Percentiles rank a stretch among this genome's conserved stretches.
Evolutionary conservation across 371 early-diverging fungal species (phyloP).

Genomic region (Polyrhizophydium stewartii): DNA sequence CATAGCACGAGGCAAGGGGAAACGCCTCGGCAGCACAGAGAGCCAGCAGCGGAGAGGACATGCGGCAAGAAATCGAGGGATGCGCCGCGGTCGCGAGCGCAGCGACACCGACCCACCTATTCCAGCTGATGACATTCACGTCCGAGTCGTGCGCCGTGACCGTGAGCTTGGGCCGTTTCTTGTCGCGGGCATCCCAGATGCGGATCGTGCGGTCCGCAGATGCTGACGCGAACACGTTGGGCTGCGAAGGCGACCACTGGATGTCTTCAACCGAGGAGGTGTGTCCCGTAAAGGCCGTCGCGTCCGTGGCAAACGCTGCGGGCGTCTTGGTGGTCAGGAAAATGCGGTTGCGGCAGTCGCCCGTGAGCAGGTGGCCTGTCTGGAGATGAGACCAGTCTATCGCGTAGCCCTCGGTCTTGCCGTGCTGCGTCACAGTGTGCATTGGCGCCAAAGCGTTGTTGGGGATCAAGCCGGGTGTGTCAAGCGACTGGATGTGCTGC

Average conservation of each 20-base stretch:
- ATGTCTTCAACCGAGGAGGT: slow-evolving; percentile 88
- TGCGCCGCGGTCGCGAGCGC: no score
- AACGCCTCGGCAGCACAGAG: slow-evolving; percentile 8
- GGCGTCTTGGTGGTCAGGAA: slow-evolving; percentile 68
- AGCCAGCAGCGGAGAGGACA: slow-evolving; percentile 8
- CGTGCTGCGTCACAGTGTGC: slow-evolving; percentile 74
- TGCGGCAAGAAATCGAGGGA: no score
- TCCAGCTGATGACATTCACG: slow-evolving; percentile 96
- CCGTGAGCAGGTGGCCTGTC: slow-evolving; percentile 64
- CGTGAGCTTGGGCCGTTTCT: slow-evolving; percentile 63
- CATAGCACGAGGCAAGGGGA: slow-evolving; percentile 26
- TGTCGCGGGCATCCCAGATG: slow-evolving; percentile 90
- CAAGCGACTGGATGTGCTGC: slow-evolving; percentile 66
- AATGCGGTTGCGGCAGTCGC: slow-evolving; percentile 77
- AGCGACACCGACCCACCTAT: slow-evolving; percentile 58
- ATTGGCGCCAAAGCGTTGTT: slow-evolving; percentile 63
- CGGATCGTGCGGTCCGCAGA: slow-evolving; percentile 86
- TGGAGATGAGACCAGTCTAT: slow-evolving; percentile 84
- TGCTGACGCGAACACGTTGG: slow-evolving; percentile 87
- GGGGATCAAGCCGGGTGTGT: slow-evolving; percentile 72
- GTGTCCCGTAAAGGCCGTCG: slow-evolving; percentile 77
- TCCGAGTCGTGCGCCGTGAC: slow-evolving; percentile 82
- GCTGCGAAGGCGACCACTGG: slow-evolving; percentile 92
- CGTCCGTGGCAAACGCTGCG: slow-evolving; percentile 62
- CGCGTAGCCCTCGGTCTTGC: slow-evolving; percentile 85